phyloP scores from a whole-genome alignment of 768 basidiomycete species.

The Phaffia tasmanica region DNA sequence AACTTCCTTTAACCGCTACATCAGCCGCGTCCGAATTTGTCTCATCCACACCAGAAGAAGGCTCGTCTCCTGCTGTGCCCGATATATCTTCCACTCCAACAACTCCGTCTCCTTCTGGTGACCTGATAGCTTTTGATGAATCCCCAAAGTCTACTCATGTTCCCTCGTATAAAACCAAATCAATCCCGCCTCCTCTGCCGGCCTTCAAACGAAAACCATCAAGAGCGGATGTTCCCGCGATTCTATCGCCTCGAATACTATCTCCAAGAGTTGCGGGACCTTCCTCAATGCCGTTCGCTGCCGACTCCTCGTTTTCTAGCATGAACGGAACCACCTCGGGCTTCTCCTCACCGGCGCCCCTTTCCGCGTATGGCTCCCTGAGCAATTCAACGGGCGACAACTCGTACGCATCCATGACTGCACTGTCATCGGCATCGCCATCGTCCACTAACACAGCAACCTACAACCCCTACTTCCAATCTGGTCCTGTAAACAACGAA shows the following conservation, averaged over 20 bases:
- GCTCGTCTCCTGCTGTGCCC: too few species aligned
- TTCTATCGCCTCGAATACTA: neutral
- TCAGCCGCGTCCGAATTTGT: too few species aligned
- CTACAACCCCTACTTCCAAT: slow-evolving; percentile 17
- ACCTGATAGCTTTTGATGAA: neutral
- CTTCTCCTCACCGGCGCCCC: neutral
- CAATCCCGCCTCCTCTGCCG: neutral
- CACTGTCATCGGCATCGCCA: neutral
- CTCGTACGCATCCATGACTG: slow-evolving; percentile 1
- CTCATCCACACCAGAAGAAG: too few species aligned
- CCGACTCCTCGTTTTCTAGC: neutral
- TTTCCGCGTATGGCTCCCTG: neutral
- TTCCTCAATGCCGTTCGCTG: slow-evolving; percentile 1
- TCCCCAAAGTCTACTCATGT: neutral
- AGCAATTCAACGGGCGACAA: neutral
- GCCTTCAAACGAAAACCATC: neutral
- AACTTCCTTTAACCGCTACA: too few species aligned
- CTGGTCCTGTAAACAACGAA: neutral
- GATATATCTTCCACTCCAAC: too few species aligned
- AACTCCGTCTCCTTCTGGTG: neutral
- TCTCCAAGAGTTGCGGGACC: neutral
- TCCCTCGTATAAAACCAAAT: neutral
- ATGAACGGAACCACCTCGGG: neutral
- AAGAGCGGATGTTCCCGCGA: neutral
- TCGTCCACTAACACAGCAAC: neutral